Conservation (phyloP, 768 basidiomycete genomes). For the Plicaturopsis crispa region DNA sequence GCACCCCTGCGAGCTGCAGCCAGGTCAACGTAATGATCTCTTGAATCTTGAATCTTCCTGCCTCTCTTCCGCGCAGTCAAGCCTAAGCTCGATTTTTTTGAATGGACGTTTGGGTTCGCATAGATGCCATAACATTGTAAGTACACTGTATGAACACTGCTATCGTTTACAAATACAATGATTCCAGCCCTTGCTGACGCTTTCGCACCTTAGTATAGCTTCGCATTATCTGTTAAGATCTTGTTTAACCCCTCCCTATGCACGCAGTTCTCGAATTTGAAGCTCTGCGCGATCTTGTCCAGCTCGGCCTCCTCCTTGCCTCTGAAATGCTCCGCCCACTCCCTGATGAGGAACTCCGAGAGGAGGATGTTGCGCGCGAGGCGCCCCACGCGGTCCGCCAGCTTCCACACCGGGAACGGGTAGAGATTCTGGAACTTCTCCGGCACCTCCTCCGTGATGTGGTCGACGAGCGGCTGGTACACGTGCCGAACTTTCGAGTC, state of each 20-base stretch:
- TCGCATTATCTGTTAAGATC: constrained; percentile 38
- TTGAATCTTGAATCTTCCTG: too few relatives aligned
- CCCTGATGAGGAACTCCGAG: constrained; percentile 61
- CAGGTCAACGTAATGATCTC: too few relatives aligned
- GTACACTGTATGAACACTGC: too few relatives aligned
- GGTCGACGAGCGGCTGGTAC: constrained; percentile 61
- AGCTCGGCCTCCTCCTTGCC: constrained; percentile 53
- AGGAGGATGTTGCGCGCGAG: constrained; percentile 62
- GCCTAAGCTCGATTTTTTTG: too few relatives aligned
- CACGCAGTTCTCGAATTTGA: constrained; percentile 62
- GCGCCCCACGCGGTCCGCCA: constrained; percentile 45
- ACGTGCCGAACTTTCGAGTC: constrained; percentile 43
- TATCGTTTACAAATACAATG: too few relatives aligned
- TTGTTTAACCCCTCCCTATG: constrained; percentile 61
- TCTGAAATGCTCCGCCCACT: constrained; percentile 66
- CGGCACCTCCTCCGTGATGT: constrained; percentile 49
- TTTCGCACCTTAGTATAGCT: too few relatives aligned
- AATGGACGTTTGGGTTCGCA: too few relatives aligned
- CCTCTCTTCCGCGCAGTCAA: too few relatives aligned
- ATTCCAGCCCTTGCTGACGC: too few relatives aligned
- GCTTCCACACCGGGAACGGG: constrained; percentile 58
- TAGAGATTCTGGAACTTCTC: constrained; percentile 46
- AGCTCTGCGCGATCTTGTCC: constrained; percentile 69
- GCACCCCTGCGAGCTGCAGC: too few relatives aligned
- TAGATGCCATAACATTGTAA: too few relatives aligned